phyloP scores from a whole-genome alignment of 2,329 filamentous ascomycete genomes.

The Pyrenophora teres region DNA sequence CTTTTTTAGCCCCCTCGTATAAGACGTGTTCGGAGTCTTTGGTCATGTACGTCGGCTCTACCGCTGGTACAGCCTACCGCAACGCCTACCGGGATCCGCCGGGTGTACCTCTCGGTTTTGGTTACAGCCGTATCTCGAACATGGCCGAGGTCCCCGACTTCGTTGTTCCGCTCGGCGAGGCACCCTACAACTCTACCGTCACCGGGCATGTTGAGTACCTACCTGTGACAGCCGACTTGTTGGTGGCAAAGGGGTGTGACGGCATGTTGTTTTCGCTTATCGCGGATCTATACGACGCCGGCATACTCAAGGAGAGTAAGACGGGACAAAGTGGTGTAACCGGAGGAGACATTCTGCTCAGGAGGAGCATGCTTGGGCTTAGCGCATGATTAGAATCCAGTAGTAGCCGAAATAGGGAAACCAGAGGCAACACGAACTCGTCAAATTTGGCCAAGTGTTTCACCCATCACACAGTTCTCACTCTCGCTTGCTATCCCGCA shows the following conservation, averaged over 20 bases:
- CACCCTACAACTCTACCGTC: slow-evolving; percentile 54
- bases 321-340: slow-evolving; percentile 50
- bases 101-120: slow-evolving; percentile 55
- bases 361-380: slow-evolving; percentile 7
- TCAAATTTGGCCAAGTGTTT: too few species aligned
- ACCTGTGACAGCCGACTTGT: slow-evolving; percentile 62
- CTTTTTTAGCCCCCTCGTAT: slow-evolving; percentile 50
- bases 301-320: slow-evolving; percentile 54
- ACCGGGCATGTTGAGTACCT: slow-evolving; percentile 57
- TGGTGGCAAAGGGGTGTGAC: slow-evolving; percentile 66
- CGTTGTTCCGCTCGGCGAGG: slow-evolving; percentile 53
- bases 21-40: slow-evolving; percentile 57
- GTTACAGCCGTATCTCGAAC: slow-evolving; percentile 53
- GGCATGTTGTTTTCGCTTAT: slow-evolving; percentile 62
- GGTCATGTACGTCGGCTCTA: slow-evolving; percentile 54
- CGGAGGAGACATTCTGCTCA: slow-evolving; percentile 50
- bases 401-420: too few species aligned
- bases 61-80: slow-evolving; percentile 49
- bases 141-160: slow-evolving; percentile 56
- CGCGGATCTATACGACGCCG: slow-evolving; percentile 56
- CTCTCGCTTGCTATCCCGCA: too few species aligned
- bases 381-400: too few species aligned
- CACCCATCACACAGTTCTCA: too few species aligned
- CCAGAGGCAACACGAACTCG: too few species aligned
- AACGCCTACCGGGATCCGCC: slow-evolving; percentile 54